Percentiles rank a stretch among this genome's conserved stretches.
phyloP scores from a whole-genome alignment of 2,329 filamentous ascomycete genomes.

The Hypoxylon sp. region DNA sequence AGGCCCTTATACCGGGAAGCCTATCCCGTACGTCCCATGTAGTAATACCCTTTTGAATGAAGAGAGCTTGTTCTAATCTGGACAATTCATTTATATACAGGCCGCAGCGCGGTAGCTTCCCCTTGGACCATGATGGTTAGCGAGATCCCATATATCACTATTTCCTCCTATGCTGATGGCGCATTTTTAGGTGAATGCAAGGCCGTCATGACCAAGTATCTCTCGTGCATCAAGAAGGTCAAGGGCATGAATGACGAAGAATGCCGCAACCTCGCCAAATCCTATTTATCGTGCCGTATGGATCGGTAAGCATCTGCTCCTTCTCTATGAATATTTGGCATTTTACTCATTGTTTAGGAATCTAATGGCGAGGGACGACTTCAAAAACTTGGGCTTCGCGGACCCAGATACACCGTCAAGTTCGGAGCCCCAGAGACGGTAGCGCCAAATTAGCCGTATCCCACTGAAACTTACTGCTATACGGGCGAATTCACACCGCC shows the following conservation, averaged over 20 bases:
- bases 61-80: slow-evolving; percentile 9
- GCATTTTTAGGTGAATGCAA: slow-evolving; percentile 86
- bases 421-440: slow-evolving; percentile 52
- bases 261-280: slow-evolving; percentile 88
- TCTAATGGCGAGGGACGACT: slow-evolving; percentile 95
- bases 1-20: slow-evolving; percentile 51
- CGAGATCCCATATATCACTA: background rate
- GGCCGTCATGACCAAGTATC: slow-evolving; percentile 85
- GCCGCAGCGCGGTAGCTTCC: slow-evolving; percentile 93
- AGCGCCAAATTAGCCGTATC: slow-evolving; percentile 46
- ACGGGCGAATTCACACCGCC: background rate
- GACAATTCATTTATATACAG: slow-evolving; percentile 60
- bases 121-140: slow-evolving; percentile 91
- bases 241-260: slow-evolving; percentile 88
- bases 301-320: slow-evolving; percentile 76
- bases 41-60: slow-evolving; percentile 19
- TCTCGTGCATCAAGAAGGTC: slow-evolving; percentile 87
- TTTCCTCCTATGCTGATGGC: background rate
- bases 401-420: slow-evolving; percentile 45
- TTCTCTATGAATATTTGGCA: background rate
- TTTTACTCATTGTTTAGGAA: slow-evolving; percentile 70
- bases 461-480: background rate
- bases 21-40: slow-evolving; percentile 49
- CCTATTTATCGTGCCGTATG: slow-evolving; percentile 93
- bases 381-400: slow-evolving; percentile 91